These are phyloP conservation scores for Termitomyces titanicus DNA, from an alignment of 768 basidiomycete genomes.

Conservation along the genomic window DNA sequence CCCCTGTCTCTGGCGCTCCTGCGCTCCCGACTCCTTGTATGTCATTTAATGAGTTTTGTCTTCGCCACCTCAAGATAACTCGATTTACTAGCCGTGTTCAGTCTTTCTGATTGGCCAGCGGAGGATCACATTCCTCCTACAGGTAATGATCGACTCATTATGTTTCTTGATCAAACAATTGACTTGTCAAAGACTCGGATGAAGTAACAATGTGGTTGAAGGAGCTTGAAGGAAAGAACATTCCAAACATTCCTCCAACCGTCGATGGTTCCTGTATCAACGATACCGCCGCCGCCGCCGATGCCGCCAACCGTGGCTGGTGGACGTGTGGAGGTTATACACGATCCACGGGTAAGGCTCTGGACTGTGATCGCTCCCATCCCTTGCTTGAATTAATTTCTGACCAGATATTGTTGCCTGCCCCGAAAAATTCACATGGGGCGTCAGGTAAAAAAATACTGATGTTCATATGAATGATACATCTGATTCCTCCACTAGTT, in stretches of 20 bases:
- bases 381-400: neutral
- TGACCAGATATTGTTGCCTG: slow-evolving; percentile 58
- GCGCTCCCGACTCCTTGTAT: slow-evolving; percentile 61
- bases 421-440: slow-evolving; percentile 70
- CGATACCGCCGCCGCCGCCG: slow-evolving; percentile 50
- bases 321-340: slow-evolving; percentile 86
- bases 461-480: neutral
- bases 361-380: neutral
- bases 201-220: slow-evolving; percentile 75
- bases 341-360: slow-evolving; percentile 37
- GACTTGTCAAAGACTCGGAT: slow-evolving; percentile 37
- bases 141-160: slow-evolving; percentile 28
- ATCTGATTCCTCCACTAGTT: slow-evolving; percentile 33
- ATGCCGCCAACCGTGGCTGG: slow-evolving; percentile 72
- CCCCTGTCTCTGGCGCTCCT: slow-evolving; percentile 65
- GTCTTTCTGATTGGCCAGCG: slow-evolving; percentile 49
- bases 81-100: slow-evolving; percentile 22
- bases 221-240: slow-evolving; percentile 66
- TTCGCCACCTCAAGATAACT: neutral
- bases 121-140: slow-evolving; percentile 60
- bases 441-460: slow-evolving; percentile 50
- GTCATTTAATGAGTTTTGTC: slow-evolving; percentile 17
- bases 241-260: slow-evolving; percentile 65
- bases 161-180: neutral
- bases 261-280: slow-evolving; percentile 64